These are phyloP conservation scores for Omphalea diandra DNA, from an alignment of 441 rosid species.

Conservation along the genomic window DNA sequence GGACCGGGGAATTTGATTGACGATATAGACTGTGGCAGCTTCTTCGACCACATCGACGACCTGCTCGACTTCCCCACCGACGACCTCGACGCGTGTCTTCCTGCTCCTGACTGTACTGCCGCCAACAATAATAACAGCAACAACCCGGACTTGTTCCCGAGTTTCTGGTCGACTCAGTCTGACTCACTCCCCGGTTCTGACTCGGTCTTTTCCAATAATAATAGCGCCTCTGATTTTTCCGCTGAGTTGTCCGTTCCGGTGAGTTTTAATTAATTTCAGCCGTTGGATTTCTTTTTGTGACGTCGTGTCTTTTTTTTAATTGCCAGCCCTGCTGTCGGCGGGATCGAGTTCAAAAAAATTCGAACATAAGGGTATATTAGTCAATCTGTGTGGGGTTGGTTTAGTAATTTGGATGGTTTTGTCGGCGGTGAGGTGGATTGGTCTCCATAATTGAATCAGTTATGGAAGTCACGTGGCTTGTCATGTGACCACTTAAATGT, in stretches of 20 bases:
- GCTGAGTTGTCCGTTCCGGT: constrained; percentile 78
- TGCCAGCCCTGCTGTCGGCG: constrained; percentile 16
- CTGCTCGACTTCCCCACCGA: constrained; percentile 79
- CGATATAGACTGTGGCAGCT: constrained; percentile 85
- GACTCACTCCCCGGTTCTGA: constrained; percentile 66
- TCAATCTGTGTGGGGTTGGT: neutral
- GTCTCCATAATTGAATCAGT: constrained; percentile 17
- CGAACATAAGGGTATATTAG: constrained; percentile 19
- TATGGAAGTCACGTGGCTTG: constrained; percentile 46
- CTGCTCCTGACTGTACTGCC: constrained; percentile 22
- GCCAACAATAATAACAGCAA: neutral
- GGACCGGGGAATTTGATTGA: constrained; percentile 65
- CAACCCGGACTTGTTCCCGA: constrained; percentile 43
- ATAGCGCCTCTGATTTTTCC: constrained; percentile 57
- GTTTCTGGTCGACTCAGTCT: constrained; percentile 58
- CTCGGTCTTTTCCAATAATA: constrained; percentile 57
- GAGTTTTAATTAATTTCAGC: constrained; percentile 16
- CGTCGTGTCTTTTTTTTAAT: constrained; percentile 17
- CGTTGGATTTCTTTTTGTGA: constrained; percentile 23
- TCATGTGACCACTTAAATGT: constrained; percentile 29
- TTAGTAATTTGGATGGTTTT: constrained; percentile 8
- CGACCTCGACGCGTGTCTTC: constrained; percentile 44
- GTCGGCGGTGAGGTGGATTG: constrained; percentile 39
- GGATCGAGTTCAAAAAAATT: neutral
- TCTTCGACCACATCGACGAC: constrained; percentile 95